Evolutionary conservation across 352 stramenopile genomes (phyloP).

Genomic region (Phytophthora megakarya): DNA sequence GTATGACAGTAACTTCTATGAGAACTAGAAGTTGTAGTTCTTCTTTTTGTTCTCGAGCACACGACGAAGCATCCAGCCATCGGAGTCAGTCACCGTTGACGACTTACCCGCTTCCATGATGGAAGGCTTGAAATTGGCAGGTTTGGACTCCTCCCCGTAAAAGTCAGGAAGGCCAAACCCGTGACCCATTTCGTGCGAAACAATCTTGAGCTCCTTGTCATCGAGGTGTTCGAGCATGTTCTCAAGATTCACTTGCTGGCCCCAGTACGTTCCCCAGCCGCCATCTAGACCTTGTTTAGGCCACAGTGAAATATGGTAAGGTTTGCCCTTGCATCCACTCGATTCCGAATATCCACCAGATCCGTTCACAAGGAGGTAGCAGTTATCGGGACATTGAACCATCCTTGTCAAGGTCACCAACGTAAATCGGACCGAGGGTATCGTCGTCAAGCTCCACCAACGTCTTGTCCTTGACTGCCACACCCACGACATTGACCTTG

Average conservation of each 20-base stretch:
- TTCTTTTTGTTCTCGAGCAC: conserved; percentile 32
- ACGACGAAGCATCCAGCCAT: conserved; percentile 39
- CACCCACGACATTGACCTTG: conserved; percentile 30
- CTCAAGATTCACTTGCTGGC: conserved; percentile 31
- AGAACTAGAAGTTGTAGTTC: conserved; percentile 28
- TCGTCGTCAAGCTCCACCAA: conserved; percentile 40
- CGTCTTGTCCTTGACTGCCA: conserved; percentile 19
- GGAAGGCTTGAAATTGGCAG: conserved; percentile 14
- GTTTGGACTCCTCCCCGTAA: conserved; percentile 20
- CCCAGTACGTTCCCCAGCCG: conserved; percentile 22
- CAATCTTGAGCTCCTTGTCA: conserved; percentile 24
- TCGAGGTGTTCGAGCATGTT: conserved; percentile 33
- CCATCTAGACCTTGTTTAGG: conserved; percentile 30
- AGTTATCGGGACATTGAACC: conserved; percentile 33
- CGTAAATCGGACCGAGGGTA: conserved; percentile 37
- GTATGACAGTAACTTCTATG: too few species aligned
- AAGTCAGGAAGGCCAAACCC: conserved; percentile 27
- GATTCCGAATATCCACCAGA: conserved; percentile 20
- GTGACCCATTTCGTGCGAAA: conserved; percentile 43
- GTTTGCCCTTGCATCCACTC: conserved; percentile 35
- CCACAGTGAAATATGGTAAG: conserved; percentile 46
- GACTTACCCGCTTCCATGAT: conserved; percentile 28
- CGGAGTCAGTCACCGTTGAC: conserved; percentile 6
- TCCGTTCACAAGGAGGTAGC: conserved; percentile 25
- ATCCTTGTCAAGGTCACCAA: conserved; percentile 26